Conservation (phyloP, 805 yeast species). For the Cyberlindnera galapagoensis region DNA sequence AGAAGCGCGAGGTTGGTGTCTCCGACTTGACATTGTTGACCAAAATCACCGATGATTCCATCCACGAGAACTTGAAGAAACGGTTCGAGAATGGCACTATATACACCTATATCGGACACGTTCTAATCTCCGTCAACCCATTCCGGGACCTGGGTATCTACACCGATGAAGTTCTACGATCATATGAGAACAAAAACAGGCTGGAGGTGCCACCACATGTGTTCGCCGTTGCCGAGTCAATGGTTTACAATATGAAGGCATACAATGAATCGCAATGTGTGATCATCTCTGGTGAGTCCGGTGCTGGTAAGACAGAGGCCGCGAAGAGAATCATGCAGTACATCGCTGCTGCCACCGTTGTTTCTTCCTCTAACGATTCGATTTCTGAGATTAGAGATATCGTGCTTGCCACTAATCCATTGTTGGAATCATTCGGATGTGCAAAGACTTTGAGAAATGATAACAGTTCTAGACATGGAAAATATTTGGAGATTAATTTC, state of each 20-base stretch:
- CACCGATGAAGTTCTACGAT: constrained; percentile 66
- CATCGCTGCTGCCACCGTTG: constrained; percentile 82
- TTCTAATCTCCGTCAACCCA: constrained; percentile 92
- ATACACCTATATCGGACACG: constrained; percentile 92
- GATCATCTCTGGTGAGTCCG: constrained; percentile 94
- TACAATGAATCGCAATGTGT: constrained; percentile 96
- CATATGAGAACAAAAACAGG: constrained; percentile 87
- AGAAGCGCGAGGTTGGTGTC: constrained; percentile 97
- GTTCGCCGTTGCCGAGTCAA: constrained; percentile 93
- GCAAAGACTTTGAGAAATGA: constrained; percentile 87
- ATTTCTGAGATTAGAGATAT: constrained; percentile 90
- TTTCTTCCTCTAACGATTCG: constrained; percentile 50
- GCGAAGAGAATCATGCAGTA: constrained; percentile 98
- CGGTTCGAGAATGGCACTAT: constrained; percentile 86
- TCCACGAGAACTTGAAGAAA: constrained; percentile 84
- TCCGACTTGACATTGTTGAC: constrained; percentile 87
- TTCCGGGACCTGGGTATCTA: constrained; percentile 95
- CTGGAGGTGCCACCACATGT: constrained; percentile 98
- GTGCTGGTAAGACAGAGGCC: constrained; percentile 98
- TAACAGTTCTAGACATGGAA: constrained; percentile 89
- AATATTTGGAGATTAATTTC: constrained; percentile 87
- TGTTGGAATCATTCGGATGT: constrained; percentile 87
- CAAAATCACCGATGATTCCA: constrained; percentile 84
- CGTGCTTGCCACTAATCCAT: constrained; percentile 95
- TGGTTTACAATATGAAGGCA: constrained; percentile 92